Evolutionary conservation across 73 alveolate genomes (phyloP).

Genomic region (Effrenium voratum): DNA sequence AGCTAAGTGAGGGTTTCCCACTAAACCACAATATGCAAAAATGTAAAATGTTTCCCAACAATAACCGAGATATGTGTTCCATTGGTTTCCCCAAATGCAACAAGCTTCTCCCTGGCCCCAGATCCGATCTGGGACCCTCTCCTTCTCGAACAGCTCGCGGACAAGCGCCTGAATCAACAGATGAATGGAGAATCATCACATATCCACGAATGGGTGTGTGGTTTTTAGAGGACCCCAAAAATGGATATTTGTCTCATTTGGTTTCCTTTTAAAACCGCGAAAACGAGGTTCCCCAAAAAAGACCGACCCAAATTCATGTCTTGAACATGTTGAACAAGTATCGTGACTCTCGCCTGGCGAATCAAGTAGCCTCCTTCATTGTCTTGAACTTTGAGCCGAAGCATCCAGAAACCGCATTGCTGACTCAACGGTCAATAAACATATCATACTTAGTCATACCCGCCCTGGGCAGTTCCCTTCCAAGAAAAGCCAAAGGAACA

Average conservation of each 20-base stretch:
- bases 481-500: no score
- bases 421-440: no score
- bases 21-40: not conserved
- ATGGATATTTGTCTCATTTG: not conserved
- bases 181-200: not conserved
- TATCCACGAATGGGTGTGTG: not conserved
- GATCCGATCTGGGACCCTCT: not conserved
- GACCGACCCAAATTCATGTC: not conserved
- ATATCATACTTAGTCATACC: no score
- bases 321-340: not conserved
- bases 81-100: not conserved
- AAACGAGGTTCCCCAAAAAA: not conserved
- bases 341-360: no score
- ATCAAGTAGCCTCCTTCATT: no score
- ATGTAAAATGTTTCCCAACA: not conserved
- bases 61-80: not conserved
- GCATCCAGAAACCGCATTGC: no score
- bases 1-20: no score
- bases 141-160: conserved; percentile 67
- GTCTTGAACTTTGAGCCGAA: no score
- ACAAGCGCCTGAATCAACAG: not conserved
- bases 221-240: not conserved
- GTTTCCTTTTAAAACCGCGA: not conserved
- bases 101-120: not conserved
- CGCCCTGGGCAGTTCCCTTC: no score